A percentile compares a stretch with the other conserved stretches of the same genome.
Evolutionary conservation across 441 rosid species (phyloP).

Genomic region (Populus hybrid): DNA sequence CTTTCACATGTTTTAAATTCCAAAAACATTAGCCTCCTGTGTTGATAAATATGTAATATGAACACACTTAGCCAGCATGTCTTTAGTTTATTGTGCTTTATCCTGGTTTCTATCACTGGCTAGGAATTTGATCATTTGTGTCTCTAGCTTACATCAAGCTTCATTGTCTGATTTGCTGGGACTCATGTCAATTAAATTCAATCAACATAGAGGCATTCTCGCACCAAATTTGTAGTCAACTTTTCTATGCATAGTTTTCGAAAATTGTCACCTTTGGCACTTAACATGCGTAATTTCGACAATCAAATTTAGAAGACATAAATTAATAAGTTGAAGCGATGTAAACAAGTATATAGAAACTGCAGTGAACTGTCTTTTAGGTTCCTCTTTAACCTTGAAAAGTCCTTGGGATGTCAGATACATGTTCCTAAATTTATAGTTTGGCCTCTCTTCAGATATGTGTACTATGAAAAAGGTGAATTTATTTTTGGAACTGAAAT

Average conservation of each 20-base stretch:
- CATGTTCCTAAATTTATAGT: not conserved
- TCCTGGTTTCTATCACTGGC: conserved; percentile 1
- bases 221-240: not conserved
- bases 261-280: not conserved
- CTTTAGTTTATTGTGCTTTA: not conserved
- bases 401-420: too few species aligned
- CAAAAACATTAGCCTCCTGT: not conserved
- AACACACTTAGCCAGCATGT: not conserved
- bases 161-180: not conserved
- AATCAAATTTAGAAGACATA: not conserved
- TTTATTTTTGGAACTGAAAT: not conserved
- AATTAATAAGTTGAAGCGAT: not conserved
- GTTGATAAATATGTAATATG: not conserved
- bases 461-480: not conserved
- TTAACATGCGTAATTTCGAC: not conserved
- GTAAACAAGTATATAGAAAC: not conserved
- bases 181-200: not conserved
- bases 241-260: not conserved
- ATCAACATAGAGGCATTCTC: not conserved
- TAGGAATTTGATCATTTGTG: not conserved
- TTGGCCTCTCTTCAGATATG: not conserved
- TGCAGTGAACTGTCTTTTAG: not conserved
- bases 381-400: not conserved
- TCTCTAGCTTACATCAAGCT: not conserved
- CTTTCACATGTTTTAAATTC: conserved; percentile 8